Base-by-base conservation (phyloP, 768 basidiomycete genomes). In the Lactarius sanguifluus region DNA sequence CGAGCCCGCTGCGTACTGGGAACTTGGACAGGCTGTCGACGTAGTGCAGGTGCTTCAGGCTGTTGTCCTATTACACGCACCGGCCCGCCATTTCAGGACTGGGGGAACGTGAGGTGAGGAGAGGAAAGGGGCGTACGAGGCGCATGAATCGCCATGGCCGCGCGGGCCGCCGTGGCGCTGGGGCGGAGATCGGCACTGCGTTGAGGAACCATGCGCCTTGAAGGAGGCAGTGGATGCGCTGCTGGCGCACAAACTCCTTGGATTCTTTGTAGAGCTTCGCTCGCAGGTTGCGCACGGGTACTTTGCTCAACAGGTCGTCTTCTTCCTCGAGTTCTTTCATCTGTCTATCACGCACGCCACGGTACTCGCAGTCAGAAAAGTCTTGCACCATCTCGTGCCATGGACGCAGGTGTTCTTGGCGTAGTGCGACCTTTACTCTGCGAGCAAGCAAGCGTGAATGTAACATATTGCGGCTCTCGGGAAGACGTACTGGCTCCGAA, bases 181-280 rank as follows among this genome's bases (percentile, higher is more conserved):
- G 81, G 18, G 78, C 72, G 30, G 77, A 70, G 25, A 76, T 45
- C 0, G 87, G 86, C 45, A 90, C 77, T 1, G 87, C 93, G 72
- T 89, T 94, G 69, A 92, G 85, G 76, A 97, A 96, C 94, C 94
- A 97, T 25, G 92, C 90, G 38, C 94, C 94, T 74, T 94, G 89
- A 56, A 93, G 78, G 45, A 97, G 77, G 73, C 94, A 96, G 69
- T 92, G 89, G 72, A 95, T 89, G 61, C 94, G 83, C 76, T 97
- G 94, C 74, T 91, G 88, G 50, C 89, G 83, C 25, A 97, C 91
- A 72, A 95, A 96, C 73, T 94, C 92, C 70, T 86, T 92, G 16
- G 92, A 94, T 74, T 97, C 94, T 72, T 87, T 92, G 80, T 91
- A 91, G 25, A 97, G 80, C 70, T 92, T 92, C 52, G 86, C 87